These are phyloP conservation scores for Fomitopsis pulvina DNA, from an alignment of 768 basidiomycete species.

Conservation along the genomic window DNA sequence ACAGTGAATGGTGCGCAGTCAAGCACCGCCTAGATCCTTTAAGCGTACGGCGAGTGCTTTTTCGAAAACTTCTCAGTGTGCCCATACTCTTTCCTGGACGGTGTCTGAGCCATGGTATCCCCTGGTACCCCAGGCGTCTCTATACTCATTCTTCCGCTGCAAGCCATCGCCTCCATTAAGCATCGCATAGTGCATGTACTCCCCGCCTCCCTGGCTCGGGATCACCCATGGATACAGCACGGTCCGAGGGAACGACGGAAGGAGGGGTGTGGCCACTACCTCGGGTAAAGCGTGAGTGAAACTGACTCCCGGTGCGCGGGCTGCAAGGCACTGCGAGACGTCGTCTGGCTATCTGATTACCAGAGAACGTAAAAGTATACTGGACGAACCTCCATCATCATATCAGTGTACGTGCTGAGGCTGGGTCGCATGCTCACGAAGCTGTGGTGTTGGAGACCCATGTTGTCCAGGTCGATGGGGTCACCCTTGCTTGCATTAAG, in stretches of 20 bases:
- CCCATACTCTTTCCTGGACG: no score
- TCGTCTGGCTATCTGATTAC: not conserved
- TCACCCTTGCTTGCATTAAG: conserved; percentile 30
- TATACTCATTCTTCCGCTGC: not conserved
- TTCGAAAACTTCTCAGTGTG: no score
- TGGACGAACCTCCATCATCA: conserved; percentile 43
- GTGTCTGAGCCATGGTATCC: no score
- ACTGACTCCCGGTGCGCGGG: conserved; percentile 31
- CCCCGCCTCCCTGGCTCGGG: conserved; percentile 10
- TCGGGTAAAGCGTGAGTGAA: conserved; percentile 42
- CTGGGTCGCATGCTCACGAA: conserved; percentile 24
- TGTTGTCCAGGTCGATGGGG: conserved; percentile 37
- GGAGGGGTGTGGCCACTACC: conserved; percentile 25
- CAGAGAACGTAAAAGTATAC: not conserved
- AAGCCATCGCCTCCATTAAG: conserved; percentile 8
- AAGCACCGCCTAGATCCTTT: no score
- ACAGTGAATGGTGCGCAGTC: no score
- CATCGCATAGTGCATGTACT: conserved; percentile 12
- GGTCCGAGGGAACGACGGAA: conserved; percentile 1
- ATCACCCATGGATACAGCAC: conserved; percentile 2
- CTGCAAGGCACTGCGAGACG: conserved; percentile 28
- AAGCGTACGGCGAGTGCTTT: no score
- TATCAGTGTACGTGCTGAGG: conserved; percentile 42
- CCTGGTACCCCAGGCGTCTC: no score
- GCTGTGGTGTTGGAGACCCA: conserved; percentile 43